A percentile compares a stretch with the other conserved stretches of the same genome.
Evolutionary conservation across 2,329 filamentous ascomycete genomes (phyloP).

Genomic region (Epichloe sibirici): DNA sequence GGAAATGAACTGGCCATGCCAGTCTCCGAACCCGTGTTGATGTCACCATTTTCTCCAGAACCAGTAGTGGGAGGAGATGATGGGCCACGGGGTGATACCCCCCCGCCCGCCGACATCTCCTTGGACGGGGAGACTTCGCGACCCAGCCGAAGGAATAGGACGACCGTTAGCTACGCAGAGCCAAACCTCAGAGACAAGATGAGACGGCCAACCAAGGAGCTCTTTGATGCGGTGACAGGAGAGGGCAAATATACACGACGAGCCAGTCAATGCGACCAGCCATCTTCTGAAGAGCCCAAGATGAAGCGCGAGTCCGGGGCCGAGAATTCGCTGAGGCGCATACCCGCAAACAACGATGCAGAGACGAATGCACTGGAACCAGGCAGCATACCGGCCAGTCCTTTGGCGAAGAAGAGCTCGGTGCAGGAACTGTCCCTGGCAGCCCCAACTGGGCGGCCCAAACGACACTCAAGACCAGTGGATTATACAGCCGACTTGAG

Average conservation of each 20-base stretch:
- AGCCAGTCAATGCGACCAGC: conserved; percentile 23
- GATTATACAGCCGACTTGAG: conserved; percentile 3
- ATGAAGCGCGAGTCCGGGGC: conserved; percentile 23
- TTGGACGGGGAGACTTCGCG: conserved; percentile 45
- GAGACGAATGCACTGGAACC: conserved; percentile 7
- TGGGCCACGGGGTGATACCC: conserved; percentile 37
- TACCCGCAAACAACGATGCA: conserved; percentile 8
- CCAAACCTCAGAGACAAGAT: conserved; percentile 75
- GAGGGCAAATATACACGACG: conserved; percentile 41
- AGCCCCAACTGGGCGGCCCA: conserved; percentile 27
- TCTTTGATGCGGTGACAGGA: conserved; percentile 62
- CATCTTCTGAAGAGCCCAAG: conserved; percentile 13
- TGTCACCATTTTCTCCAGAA: conserved; percentile 38
- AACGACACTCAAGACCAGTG: conserved; percentile 20
- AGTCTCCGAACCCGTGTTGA: conserved; percentile 27
- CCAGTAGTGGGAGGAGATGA: conserved; percentile 24
- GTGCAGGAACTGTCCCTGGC: conserved; percentile 19
- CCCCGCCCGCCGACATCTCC: conserved; percentile 44
- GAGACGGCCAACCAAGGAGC: conserved; percentile 64
- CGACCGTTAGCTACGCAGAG: conserved; percentile 68
- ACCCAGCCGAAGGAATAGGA: conserved; percentile 53
- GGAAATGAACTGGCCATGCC: conserved; percentile 13
- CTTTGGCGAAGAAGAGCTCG: conserved; percentile 28
- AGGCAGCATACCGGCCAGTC: conserved; percentile 23
- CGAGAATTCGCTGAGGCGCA: conserved; percentile 20